Conservation (phyloP, 345 rosid species). For the Ricinus communis region DNA sequence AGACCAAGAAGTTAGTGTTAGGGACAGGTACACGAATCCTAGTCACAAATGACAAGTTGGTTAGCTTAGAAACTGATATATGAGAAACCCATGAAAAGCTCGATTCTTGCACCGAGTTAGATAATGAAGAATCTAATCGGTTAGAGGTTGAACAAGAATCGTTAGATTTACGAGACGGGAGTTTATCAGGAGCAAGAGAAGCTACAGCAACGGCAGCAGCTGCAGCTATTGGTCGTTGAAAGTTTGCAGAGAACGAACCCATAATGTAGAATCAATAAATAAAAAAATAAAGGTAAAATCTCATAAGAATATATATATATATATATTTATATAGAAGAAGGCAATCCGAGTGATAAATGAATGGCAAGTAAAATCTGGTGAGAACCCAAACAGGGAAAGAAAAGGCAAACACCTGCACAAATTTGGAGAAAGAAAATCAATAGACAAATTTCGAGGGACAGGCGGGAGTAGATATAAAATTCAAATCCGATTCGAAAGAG, state of each 20-base stretch:
- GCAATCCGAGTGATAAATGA: not conserved
- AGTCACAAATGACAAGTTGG: constrained; percentile 53
- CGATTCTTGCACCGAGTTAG: constrained; percentile 32
- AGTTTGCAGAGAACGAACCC: constrained; percentile 72
- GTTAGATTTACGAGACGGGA: constrained; percentile 41
- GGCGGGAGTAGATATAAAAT: too few species aligned
- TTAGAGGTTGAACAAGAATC: constrained; percentile 36
- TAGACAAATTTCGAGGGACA: too few species aligned
- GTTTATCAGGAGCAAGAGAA: constrained; percentile 63
- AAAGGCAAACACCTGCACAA: constrained; percentile 9
- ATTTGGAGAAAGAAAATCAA: not conserved
- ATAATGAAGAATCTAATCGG: constrained; percentile 33
- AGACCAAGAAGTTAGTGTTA: constrained; percentile 36
- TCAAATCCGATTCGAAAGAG: not conserved
- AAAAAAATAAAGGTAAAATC: constrained; percentile 33
- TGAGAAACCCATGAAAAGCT: constrained; percentile 57
- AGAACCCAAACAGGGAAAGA: not conserved
- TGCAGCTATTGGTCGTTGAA: constrained; percentile 87
- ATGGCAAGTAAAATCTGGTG: not conserved
- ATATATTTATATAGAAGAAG: too few species aligned
- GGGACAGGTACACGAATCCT: constrained; percentile 67
- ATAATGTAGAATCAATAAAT: constrained; percentile 36
- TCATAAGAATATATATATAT: constrained; percentile 22
- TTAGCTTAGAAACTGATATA: constrained; percentile 59
- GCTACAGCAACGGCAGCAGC: constrained; percentile 79